A percentile compares a stretch with the other conserved stretches of the same genome.
phyloP scores from a whole-genome alignment of 495 filamentous ascomycete genomes.

The Filosporella fistucella region DNA sequence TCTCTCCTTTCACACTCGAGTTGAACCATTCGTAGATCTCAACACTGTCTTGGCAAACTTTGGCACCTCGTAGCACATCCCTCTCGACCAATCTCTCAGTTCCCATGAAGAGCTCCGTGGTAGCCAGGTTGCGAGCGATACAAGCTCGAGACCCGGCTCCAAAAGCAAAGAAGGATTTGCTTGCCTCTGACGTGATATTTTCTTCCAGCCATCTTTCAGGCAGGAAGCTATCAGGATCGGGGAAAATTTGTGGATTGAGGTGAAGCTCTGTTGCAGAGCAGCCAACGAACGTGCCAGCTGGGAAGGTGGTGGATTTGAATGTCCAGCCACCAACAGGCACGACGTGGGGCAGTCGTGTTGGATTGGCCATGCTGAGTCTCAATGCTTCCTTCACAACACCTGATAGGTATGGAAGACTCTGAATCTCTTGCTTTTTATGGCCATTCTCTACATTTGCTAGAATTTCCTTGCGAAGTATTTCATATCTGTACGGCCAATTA shows the following conservation, averaged over 20 bases:
- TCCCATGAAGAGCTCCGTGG: constrained; percentile 32
- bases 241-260: constrained; percentile 38
- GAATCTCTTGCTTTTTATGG: constrained; percentile 24
- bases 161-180: constrained; percentile 40
- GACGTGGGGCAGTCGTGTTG: constrained; percentile 40
- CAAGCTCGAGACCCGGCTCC: constrained; percentile 43
- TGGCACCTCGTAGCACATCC: constrained; percentile 38
- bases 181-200: constrained; percentile 31
- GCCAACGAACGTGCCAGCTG: constrained; percentile 40
- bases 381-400: constrained; percentile 40
- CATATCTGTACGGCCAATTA: constrained; percentile 26
- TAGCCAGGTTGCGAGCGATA: constrained; percentile 46
- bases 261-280: constrained; percentile 38
- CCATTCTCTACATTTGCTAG: constrained; percentile 16
- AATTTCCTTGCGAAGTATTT: constrained; percentile 32
- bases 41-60: constrained; percentile 29
- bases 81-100: constrained; percentile 31
- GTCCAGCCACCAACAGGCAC: constrained; percentile 36
- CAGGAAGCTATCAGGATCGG: constrained; percentile 34
- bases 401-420: constrained; percentile 34
- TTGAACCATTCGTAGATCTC: constrained; percentile 50
- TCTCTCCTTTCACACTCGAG: constrained; percentile 24
- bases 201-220: constrained; percentile 46
- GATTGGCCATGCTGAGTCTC: constrained; percentile 44
- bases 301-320: constrained; percentile 33